These are phyloP conservation scores for Dendrobium chrysotoxum DNA, from an alignment of 106 monocot species.

Conservation along the genomic window DNA sequence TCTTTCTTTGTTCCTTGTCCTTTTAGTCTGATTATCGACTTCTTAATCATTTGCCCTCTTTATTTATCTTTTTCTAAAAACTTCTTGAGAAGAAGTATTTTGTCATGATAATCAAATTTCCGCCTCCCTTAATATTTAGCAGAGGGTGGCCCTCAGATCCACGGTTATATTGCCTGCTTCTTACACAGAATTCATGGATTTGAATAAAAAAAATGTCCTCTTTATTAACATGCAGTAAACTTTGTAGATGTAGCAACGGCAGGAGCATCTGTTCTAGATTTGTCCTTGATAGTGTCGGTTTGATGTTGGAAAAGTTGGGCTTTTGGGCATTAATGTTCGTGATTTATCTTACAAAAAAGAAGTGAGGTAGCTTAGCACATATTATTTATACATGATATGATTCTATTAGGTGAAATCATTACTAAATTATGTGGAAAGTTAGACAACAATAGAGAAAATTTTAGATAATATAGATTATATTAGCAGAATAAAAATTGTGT, in stretches of 20 bases:
- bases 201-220: not conserved
- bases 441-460: too few species aligned
- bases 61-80: not conserved
- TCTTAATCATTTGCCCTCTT: not conserved
- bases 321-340: too few species aligned
- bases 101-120: not conserved
- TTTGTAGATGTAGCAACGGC: not conserved
- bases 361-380: too few species aligned
- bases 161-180: not conserved
- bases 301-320: too few species aligned
- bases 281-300: too few species aligned
- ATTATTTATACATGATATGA: too few species aligned
- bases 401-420: too few species aligned
- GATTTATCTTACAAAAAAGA: too few species aligned
- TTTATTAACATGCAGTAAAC: not conserved
- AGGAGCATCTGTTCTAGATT: too few species aligned
- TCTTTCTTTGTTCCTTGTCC: not conserved
- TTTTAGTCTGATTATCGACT: not conserved
- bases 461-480: too few species aligned
- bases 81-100: not conserved
- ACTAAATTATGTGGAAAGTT: too few species aligned
- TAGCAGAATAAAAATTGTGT: too few species aligned
- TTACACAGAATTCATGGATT: not conserved
- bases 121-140: not conserved
- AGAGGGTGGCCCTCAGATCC: not conserved